Base-by-base conservation (phyloP, 2,329 filamentous ascomycete species). In the Colletotrichum karsti region DNA sequence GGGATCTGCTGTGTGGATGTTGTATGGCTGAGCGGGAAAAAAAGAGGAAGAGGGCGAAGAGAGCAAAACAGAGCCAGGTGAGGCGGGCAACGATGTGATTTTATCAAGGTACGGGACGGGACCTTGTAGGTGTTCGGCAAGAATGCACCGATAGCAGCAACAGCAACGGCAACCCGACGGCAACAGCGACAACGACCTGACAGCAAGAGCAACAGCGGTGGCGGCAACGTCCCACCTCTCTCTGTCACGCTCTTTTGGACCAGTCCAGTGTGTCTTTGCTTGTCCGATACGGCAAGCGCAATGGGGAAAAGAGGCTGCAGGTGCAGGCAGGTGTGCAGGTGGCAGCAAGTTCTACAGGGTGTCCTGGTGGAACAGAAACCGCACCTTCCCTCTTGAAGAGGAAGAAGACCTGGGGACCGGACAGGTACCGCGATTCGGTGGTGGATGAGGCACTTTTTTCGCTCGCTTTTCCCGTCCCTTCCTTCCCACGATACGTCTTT, bases 301-400 rank as follows among this genome's bases (percentile, higher is more conserved):
- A 60, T 60, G 57, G 57, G 55, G 55, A 58, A 58, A n/a, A 42
- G 20, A 26, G 26, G 24, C 18, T 50, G 41, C 60, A 42, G 18
- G 41, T 53, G 50, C 30, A 35, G 7, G 4, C 13, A 12, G 3
- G 10, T 10, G 50, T 39, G 30, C 50, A 59, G 53, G 22, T 59
- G 54, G 35, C 41, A 59, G 42, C 28, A 24, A 26, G 33, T 30
- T 68, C 15, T 22, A 51, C 56, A 65, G 54, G 65, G 61, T 68
- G 60, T 48, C 46, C 58, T 48, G 39, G 64, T 68, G 61, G 60
- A 65, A 68, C 61, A 65, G 55, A 59, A 65, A 58, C 65, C 65
- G 35, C 65, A 65, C 65, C 53, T 68, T 68, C 33, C 65, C 65
- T 68, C 30, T 68, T 68, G 53, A 26, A 55, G 62, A 42, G 30